phyloP scores from a whole-genome alignment of 2,329 filamentous ascomycete species.

The Alternaria sp. region DNA sequence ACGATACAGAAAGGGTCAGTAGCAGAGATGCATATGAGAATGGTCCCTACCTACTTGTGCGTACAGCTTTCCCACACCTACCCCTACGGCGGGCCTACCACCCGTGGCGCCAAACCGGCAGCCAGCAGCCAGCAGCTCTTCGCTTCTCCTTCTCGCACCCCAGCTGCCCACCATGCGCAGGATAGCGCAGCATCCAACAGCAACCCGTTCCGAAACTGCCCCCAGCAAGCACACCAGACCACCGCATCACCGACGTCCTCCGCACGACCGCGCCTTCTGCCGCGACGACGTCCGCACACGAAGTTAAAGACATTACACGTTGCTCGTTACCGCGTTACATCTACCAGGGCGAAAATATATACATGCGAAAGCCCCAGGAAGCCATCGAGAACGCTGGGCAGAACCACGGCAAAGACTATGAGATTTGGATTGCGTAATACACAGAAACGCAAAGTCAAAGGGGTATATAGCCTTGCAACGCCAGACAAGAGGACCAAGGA shows the following conservation, averaged over 20 bases:
- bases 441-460: constrained; percentile 20
- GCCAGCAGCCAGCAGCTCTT: neutral
- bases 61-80: neutral
- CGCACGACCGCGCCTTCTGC: neutral
- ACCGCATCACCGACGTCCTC: neutral
- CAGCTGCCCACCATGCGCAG: neutral
- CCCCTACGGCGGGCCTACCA: neutral
- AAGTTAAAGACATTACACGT: constrained; percentile 13
- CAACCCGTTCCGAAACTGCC: neutral
- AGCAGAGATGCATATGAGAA: constrained; percentile 11
- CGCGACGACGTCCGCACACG: neutral
- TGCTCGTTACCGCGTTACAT: constrained; percentile 30
- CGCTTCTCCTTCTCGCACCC: neutral
- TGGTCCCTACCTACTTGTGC: constrained; percentile 16
- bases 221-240: neutral
- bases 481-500: constrained; percentile 27
- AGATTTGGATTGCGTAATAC: constrained; percentile 12
- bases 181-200: neutral
- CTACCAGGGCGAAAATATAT: constrained; percentile 21
- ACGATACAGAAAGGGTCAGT: constrained; percentile 17
- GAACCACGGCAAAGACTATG: constrained; percentile 1
- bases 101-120: constrained; percentile 1
- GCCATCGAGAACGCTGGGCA: neutral
- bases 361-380: constrained; percentile 11
- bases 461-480: constrained; percentile 44